Percentiles rank a stretch among this genome's conserved stretches.
Evolutionary conservation across 2,329 filamentous ascomycete species (phyloP).

Genomic region (Clonostachys chloroleuca): DNA sequence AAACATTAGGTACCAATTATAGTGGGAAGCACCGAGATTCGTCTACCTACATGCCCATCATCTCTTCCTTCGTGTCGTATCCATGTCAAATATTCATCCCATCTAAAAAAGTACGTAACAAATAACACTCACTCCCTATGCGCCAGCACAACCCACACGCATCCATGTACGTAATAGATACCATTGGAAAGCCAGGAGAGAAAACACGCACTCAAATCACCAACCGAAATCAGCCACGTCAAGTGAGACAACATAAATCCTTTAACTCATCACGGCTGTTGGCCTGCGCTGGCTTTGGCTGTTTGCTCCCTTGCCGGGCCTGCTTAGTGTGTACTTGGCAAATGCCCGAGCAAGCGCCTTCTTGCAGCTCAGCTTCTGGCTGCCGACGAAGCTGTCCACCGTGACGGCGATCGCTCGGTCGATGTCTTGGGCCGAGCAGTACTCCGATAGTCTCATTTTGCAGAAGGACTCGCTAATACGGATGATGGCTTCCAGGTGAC

Average conservation of each 20-base stretch:
- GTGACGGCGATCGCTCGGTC: constrained; percentile 96
- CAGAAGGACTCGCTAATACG: constrained; percentile 92
- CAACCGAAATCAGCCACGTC: too few species aligned
- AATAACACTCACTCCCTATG: too few species aligned
- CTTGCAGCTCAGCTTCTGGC: constrained; percentile 96
- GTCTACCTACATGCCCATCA: too few species aligned
- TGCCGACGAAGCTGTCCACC: constrained; percentile 91
- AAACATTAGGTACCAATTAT: too few species aligned
- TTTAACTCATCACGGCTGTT: constrained; percentile 18
- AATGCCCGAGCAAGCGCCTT: constrained; percentile 92
- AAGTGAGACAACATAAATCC: background rate
- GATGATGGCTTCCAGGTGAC: constrained; percentile 96
- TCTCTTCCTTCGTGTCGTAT: too few species aligned
- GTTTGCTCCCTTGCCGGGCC: constrained; percentile 31
- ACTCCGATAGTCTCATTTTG: constrained; percentile 97
- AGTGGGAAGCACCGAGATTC: too few species aligned
- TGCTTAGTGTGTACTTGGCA: constrained; percentile 78
- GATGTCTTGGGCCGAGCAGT: constrained; percentile 85
- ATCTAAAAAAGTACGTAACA: too few species aligned
- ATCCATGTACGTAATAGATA: too few species aligned
- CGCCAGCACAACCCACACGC: too few species aligned
- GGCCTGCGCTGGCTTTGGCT: constrained; percentile 16
- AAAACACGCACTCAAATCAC: too few species aligned
- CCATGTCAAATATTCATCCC: too few species aligned
- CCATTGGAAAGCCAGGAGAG: too few species aligned